Percentiles rank a stretch among this genome's conserved stretches.
Evolutionary conservation across 2,329 filamentous ascomycete species (phyloP).

Genomic region (Trichothecium roseum): DNA sequence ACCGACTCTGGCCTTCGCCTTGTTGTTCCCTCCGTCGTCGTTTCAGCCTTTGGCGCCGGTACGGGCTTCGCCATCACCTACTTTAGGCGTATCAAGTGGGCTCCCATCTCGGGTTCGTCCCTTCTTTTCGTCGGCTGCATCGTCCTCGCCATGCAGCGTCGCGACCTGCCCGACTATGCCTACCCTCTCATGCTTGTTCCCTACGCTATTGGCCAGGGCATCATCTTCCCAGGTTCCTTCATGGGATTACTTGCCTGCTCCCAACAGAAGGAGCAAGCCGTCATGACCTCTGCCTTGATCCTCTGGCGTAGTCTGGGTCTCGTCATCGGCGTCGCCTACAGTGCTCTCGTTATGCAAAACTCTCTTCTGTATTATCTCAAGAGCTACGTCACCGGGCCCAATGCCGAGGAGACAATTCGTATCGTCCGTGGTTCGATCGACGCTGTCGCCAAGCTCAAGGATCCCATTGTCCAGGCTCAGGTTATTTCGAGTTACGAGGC

Average conservation of each 20-base stretch:
- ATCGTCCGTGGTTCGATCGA: slow-evolving; percentile 44
- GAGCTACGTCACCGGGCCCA: slow-evolving; percentile 42
- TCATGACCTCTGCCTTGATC: slow-evolving; percentile 59
- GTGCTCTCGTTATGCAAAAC: slow-evolving; percentile 66
- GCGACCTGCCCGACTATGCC: slow-evolving; percentile 36
- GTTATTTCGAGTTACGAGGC: slow-evolving; percentile 45
- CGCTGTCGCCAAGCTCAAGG: slow-evolving; percentile 34
- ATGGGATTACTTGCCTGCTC: slow-evolving; percentile 52
- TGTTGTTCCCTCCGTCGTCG: slow-evolving; percentile 48
- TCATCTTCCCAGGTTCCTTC: slow-evolving; percentile 54
- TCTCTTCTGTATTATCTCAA: slow-evolving; percentile 50
- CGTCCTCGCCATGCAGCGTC: slow-evolving; percentile 36
- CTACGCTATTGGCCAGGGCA: slow-evolving; percentile 47
- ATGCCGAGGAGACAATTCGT: slow-evolving; percentile 34
- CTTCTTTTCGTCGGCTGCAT: slow-evolving; percentile 39
- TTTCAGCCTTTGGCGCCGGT: slow-evolving; percentile 41
- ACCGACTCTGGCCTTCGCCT: slow-evolving; percentile 65
- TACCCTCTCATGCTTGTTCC: slow-evolving; percentile 51
- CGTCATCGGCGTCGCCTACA: slow-evolving; percentile 63
- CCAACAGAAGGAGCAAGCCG: slow-evolving; percentile 51
- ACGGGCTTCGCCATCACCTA: slow-evolving; percentile 54
- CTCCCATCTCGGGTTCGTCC: slow-evolving; percentile 39
- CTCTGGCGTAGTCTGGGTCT: slow-evolving; percentile 62
- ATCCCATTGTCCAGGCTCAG: slow-evolving; percentile 35
- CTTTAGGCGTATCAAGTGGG: slow-evolving; percentile 49